phyloP scores from a whole-genome alignment of 345 rosid genomes.

The Hibiscus mutabilis region DNA sequence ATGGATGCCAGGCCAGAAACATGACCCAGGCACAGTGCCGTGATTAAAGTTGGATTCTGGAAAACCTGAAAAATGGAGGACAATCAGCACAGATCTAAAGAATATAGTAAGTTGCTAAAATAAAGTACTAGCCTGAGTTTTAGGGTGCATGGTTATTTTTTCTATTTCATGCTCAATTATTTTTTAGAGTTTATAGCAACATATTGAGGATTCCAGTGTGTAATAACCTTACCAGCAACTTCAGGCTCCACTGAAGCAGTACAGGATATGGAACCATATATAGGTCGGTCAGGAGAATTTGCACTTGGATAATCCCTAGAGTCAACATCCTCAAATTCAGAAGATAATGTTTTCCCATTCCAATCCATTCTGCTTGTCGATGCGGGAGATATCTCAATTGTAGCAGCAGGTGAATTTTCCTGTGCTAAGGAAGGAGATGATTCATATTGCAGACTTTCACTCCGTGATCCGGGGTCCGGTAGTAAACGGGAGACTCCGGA shows the following conservation, averaged over 20 bases:
- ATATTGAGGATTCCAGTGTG: background rate
- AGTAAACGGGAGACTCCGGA: constrained; percentile 29
- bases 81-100: background rate
- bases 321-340: constrained; percentile 37
- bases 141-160: background rate
- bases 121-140: background rate
- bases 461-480: constrained; percentile 25
- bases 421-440: constrained; percentile 24
- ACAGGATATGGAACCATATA: constrained; percentile 8
- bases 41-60: constrained; percentile 26
- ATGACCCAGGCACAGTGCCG: constrained; percentile 18
- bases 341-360: constrained; percentile 33
- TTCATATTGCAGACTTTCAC: constrained; percentile 31
- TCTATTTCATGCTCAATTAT: background rate
- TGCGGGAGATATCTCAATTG: constrained; percentile 27
- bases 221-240: constrained; percentile 28
- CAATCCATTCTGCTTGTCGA: constrained; percentile 26
- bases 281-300: constrained; percentile 16
- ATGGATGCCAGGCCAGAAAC: constrained; percentile 26
- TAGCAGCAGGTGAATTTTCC: constrained; percentile 25
- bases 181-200: background rate
- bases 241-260: constrained; percentile 24
- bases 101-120: background rate
- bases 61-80: constrained; percentile 28
- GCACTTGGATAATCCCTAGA: constrained; percentile 21